A percentile compares a stretch with the other conserved stretches of the same genome.
These are phyloP conservation scores for Orbilia javanica DNA, from an alignment of 2,329 filamentous ascomycete genomes.

Conservation along the genomic window DNA sequence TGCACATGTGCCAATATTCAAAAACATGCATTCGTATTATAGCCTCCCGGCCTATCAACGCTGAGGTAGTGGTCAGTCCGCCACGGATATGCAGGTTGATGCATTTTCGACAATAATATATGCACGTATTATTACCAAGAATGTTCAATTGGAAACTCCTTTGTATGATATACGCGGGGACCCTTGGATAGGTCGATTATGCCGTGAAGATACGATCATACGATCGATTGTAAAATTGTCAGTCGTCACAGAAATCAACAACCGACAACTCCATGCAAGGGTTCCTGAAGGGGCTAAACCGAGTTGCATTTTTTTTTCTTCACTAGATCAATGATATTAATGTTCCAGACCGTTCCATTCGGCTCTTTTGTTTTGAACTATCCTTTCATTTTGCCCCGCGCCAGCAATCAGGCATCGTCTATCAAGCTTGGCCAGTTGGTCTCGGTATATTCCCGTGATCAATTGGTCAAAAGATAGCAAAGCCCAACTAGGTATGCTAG, in stretches of 20 bases:
- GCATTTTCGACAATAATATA: conserved; percentile 6
- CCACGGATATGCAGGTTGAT: neutral
- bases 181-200: neutral
- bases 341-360: conserved; percentile 46
- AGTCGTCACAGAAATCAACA: too few species aligned
- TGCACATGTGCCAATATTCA: conserved; percentile 7
- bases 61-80: conserved; percentile 10
- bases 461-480: conserved; percentile 34
- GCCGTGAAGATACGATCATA: neutral
- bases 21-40: neutral
- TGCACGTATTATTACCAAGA: conserved; percentile 16
- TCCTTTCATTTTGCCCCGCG: neutral
- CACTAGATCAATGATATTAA: neutral
- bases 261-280: conserved; percentile 9
- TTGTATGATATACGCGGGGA: neutral
- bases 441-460: conserved; percentile 43
- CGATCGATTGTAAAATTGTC: too few species aligned
- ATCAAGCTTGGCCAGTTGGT: conserved; percentile 4
- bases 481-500: conserved; percentile 13
- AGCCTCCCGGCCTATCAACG: neutral
- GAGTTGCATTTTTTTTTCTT: conserved; percentile 37
- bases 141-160: neutral
- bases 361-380: conserved; percentile 40
- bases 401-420: conserved; percentile 10
- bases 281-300: conserved; percentile 11